These are phyloP conservation scores for Tremella mesenterica DNA, from an alignment of 768 basidiomycete genomes.

Conservation along the genomic window DNA sequence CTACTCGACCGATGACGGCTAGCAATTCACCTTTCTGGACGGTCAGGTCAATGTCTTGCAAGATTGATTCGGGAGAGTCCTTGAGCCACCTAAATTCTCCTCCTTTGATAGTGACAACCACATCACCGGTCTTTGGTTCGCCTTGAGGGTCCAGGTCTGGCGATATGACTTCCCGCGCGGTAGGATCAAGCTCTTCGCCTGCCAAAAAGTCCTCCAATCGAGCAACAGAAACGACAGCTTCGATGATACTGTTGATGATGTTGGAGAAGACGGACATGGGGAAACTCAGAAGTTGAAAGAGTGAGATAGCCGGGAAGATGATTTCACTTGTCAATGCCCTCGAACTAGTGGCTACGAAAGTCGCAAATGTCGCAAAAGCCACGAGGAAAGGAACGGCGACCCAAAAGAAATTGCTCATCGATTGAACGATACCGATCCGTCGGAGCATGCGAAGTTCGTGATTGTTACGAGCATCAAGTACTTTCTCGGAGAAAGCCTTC, in stretches of 20 bases:
- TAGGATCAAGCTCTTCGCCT: slow-evolving; percentile 69
- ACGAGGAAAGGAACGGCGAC: slow-evolving; percentile 42
- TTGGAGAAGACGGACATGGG: slow-evolving; percentile 44
- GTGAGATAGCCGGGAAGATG: slow-evolving; percentile 89
- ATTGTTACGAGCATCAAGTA: slow-evolving; percentile 54
- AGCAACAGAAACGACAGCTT: slow-evolving; percentile 71
- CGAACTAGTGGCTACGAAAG: slow-evolving; percentile 43
- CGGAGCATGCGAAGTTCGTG: slow-evolving; percentile 58
- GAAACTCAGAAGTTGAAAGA: slow-evolving; percentile 41
- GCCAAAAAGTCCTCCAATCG: slow-evolving; percentile 68
- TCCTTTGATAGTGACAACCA: slow-evolving; percentile 61
- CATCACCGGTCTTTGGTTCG: slow-evolving; percentile 41
- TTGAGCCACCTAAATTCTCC: slow-evolving; percentile 73
- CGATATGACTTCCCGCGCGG: slow-evolving; percentile 58
- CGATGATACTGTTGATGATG: slow-evolving; percentile 59
- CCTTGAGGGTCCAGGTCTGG: slow-evolving; percentile 25
- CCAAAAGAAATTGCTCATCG: slow-evolving; percentile 48
- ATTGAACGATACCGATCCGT: slow-evolving; percentile 66
- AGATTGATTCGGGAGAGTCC: slow-evolving; percentile 50
- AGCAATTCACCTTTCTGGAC: slow-evolving; percentile 77
- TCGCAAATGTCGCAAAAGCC: slow-evolving; percentile 44
- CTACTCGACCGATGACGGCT: slow-evolving; percentile 79
- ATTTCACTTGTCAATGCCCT: slow-evolving; percentile 75
- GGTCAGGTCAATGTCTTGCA: slow-evolving; percentile 67
- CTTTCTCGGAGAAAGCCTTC: slow-evolving; percentile 69